Evolutionary conservation across 345 rosid species (phyloP).

Genomic region (Dimocarpus longan): DNA sequence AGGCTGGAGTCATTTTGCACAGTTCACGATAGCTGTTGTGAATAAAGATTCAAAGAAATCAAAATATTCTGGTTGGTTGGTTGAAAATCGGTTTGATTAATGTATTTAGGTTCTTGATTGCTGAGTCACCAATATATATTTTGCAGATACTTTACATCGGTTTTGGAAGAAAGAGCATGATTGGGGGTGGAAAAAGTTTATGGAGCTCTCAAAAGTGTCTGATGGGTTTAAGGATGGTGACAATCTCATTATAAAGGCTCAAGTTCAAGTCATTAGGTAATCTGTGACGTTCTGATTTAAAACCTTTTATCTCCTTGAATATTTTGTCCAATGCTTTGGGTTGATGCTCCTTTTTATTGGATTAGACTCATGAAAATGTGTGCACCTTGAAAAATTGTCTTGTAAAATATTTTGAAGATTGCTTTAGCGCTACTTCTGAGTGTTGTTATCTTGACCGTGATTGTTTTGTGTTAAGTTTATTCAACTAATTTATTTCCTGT

Average conservation of each 20-base stretch:
- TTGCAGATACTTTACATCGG: slow-evolving; percentile 85
- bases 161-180: slow-evolving; percentile 94
- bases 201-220: slow-evolving; percentile 77
- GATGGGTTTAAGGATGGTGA: slow-evolving; percentile 89
- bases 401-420: neutral
- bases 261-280: slow-evolving; percentile 96
- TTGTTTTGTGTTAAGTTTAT: neutral
- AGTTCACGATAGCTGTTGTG: slow-evolving; percentile 89
- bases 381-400: neutral
- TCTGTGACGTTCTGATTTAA: slow-evolving; percentile 6
- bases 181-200: slow-evolving; percentile 98
- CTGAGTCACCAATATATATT: slow-evolving; percentile 25
- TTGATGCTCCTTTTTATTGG: neutral
- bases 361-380: neutral
- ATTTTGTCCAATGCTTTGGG: slow-evolving; percentile 1
- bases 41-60: slow-evolving; percentile 92
- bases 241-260: slow-evolving; percentile 86
- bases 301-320: neutral
- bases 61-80: slow-evolving; percentile 73
- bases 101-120: slow-evolving; percentile 10
- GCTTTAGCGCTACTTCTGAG: neutral
- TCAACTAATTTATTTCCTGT: neutral
- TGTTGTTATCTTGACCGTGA: neutral
- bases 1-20: slow-evolving; percentile 99
- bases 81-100: slow-evolving; percentile 18